phyloP scores from a whole-genome alignment of 495 filamentous ascomycete species.

The Mycothermus thermophilus region DNA sequence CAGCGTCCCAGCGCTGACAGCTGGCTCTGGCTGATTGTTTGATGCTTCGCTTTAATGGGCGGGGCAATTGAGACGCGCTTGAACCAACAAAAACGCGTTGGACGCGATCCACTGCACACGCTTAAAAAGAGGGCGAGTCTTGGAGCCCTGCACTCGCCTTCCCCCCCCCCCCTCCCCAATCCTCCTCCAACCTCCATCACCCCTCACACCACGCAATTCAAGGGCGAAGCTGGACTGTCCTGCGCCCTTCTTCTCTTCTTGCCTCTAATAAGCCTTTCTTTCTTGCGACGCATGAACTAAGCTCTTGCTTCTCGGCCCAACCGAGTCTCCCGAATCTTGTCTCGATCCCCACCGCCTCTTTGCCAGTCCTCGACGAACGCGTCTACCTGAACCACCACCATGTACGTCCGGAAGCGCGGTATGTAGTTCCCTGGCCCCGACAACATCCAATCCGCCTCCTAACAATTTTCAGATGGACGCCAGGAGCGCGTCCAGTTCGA shows the following conservation, averaged over 20 bases:
- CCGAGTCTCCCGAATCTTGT: neutral
- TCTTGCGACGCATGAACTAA: neutral
- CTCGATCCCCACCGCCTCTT: slow-evolving; percentile 6
- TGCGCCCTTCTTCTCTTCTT: neutral
- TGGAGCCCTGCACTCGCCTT: neutral
- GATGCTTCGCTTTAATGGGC: no score
- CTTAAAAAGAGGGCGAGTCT: slow-evolving; percentile 13
- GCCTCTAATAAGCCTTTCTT: neutral
- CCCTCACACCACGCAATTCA: neutral
- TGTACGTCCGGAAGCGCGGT: slow-evolving; percentile 50
- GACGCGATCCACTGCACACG: slow-evolving; percentile 9
- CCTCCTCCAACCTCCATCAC: slow-evolving; percentile 4
- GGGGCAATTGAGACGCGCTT: slow-evolving; percentile 9
- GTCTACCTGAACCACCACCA: no score
- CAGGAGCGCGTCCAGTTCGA: slow-evolving; percentile 99
- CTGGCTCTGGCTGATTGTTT: slow-evolving; percentile 9
- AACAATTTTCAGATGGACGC: slow-evolving; percentile 61
- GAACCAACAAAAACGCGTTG: slow-evolving; percentile 7
- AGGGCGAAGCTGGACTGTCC: no score
- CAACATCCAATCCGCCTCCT: slow-evolving; percentile 9
- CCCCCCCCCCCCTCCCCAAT: slow-evolving; percentile 8
- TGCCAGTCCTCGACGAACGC: neutral
- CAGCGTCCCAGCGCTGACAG: slow-evolving; percentile 1
- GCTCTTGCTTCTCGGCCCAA: neutral
- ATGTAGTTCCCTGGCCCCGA: slow-evolving; percentile 15